Evolutionary conservation across 1,284 basidiomycete genomes (phyloP).

Genomic region (Lignosus rhinocerotis): DNA sequence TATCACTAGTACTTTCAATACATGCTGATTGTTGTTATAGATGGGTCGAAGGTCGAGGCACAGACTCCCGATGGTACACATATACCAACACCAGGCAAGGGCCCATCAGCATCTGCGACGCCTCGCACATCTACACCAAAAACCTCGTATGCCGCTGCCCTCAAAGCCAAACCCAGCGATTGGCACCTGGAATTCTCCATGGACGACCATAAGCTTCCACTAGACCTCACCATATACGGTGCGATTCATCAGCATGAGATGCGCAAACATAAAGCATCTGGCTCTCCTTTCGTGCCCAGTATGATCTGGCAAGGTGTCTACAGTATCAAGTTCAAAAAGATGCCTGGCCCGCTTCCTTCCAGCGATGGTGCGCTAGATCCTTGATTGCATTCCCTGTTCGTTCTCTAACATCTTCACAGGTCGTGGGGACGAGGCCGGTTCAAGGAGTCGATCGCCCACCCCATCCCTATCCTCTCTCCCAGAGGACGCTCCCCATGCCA

Average conservation of each 20-base stretch:
- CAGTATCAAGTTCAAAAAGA: conserved; percentile 92
- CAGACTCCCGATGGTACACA: conserved; percentile 96
- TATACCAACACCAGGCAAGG: conserved; percentile 78
- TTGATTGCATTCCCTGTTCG: not conserved
- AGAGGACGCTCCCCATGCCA: conserved; percentile 83
- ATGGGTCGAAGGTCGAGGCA: conserved; percentile 89
- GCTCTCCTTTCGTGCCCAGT: conserved; percentile 56
- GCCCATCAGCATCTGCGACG: conserved; percentile 35
- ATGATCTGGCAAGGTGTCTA: conserved; percentile 90
- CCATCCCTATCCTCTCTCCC: conserved; percentile 77
- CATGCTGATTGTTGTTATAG: conserved; percentile 38
- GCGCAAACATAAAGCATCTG: conserved; percentile 57
- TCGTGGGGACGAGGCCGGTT: conserved; percentile 35
- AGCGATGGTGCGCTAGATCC: conserved; percentile 52
- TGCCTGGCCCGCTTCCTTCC: conserved; percentile 74
- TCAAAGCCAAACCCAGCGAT: conserved; percentile 89
- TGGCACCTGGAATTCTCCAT: conserved; percentile 98
- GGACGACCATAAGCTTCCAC: conserved; percentile 79
- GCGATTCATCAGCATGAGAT: conserved; percentile 90
- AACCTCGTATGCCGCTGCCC: conserved; percentile 89
- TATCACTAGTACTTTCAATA: not conserved
- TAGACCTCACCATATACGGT: conserved; percentile 94
- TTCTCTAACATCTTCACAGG: conserved; percentile 26
- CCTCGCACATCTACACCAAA: conserved; percentile 47
- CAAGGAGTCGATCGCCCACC: conserved; percentile 58